Percentiles rank a stretch among this genome's conserved stretches.
Evolutionary conservation across 495 filamentous ascomycete genomes (phyloP).

Genomic region (Daldinia caldariorum): DNA sequence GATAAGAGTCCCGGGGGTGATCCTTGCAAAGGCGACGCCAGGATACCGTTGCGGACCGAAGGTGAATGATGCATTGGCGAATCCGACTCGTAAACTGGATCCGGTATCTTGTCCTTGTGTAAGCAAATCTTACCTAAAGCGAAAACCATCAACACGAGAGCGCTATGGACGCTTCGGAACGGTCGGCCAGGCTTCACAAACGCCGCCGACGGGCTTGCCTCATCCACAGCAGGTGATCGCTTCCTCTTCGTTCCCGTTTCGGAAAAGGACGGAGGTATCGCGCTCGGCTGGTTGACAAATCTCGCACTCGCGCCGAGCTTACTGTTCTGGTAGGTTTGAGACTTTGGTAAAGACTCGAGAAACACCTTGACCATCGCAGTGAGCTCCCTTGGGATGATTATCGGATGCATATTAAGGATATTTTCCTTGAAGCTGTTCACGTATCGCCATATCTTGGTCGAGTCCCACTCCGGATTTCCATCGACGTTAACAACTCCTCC

Average conservation of each 20-base stretch:
- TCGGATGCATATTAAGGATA: slow-evolving; percentile 90
- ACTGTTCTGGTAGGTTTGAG: slow-evolving; percentile 34
- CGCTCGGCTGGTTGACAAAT: slow-evolving; percentile 43
- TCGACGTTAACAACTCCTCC: slow-evolving; percentile 65
- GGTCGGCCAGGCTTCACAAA: slow-evolving; percentile 56
- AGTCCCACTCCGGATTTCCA: slow-evolving; percentile 71
- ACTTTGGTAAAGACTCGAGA: slow-evolving; percentile 53
- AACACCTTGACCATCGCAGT: slow-evolving; percentile 62
- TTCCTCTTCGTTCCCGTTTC: slow-evolving; percentile 68
- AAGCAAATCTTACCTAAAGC: slow-evolving; percentile 87
- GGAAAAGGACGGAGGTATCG: slow-evolving; percentile 42
- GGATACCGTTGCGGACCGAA: slow-evolving; percentile 57
- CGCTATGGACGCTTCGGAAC: slow-evolving; percentile 72
- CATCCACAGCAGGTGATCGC: slow-evolving; percentile 57
- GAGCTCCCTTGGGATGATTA: slow-evolving; percentile 67
- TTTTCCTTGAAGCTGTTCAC: slow-evolving; percentile 77
- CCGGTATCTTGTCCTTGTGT: slow-evolving; percentile 68
- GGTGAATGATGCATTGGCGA: slow-evolving; percentile 55
- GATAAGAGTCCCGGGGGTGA: slow-evolving; percentile 57
- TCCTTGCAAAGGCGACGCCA: slow-evolving; percentile 60
- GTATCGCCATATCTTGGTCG: slow-evolving; percentile 68
- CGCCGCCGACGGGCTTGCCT: slow-evolving; percentile 46
- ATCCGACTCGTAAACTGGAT: slow-evolving; percentile 63
- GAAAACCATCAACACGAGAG: slow-evolving; percentile 81
- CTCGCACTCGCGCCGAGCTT: slow-evolving; percentile 37